Percentiles rank a stretch among this genome's conserved stretches.
phyloP scores from a whole-genome alignment of 352 stramenopile genomes.

The Blastocystis sp. region DNA sequence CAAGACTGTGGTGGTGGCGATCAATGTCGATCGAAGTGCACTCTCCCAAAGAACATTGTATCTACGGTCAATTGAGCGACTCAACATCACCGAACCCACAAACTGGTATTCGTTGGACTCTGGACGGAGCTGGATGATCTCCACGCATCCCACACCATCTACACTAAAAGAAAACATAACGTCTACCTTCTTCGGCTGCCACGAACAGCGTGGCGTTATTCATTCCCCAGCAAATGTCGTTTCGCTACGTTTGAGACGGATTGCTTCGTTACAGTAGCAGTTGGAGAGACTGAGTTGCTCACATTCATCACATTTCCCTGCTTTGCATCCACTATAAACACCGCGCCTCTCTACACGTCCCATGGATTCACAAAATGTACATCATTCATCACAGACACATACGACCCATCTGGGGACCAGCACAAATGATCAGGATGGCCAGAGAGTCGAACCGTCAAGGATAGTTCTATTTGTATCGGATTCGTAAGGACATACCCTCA shows the following conservation, averaged over 20 bases:
- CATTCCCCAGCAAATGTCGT: conserved; percentile 37
- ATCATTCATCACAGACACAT: conserved; percentile 29
- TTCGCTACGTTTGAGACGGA: background rate
- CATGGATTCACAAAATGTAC: background rate
- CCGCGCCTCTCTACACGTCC: background rate
- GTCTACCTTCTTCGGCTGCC: background rate
- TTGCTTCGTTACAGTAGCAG: background rate
- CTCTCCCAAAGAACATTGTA: background rate
- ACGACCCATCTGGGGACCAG: conserved; percentile 20
- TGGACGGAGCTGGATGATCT: background rate
- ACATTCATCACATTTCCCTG: background rate
- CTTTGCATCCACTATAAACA: conserved; percentile 9
- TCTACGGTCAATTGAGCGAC: background rate
- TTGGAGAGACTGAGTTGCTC: background rate
- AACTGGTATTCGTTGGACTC: background rate
- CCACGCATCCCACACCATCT: conserved; percentile 8
- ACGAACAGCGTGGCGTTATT: background rate
- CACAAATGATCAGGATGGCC: conserved; percentile 4
- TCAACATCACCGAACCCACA: background rate
- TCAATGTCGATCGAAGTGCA: conserved; percentile 45
- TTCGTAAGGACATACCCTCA: background rate
- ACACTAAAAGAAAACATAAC: background rate
- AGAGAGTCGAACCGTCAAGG: background rate
- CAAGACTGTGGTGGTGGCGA: background rate
- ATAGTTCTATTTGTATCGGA: background rate